These are phyloP conservation scores for Pseudopyrenochaeta lycopersici DNA, from an alignment of 2,329 filamentous ascomycete genomes.

Conservation along the genomic window DNA sequence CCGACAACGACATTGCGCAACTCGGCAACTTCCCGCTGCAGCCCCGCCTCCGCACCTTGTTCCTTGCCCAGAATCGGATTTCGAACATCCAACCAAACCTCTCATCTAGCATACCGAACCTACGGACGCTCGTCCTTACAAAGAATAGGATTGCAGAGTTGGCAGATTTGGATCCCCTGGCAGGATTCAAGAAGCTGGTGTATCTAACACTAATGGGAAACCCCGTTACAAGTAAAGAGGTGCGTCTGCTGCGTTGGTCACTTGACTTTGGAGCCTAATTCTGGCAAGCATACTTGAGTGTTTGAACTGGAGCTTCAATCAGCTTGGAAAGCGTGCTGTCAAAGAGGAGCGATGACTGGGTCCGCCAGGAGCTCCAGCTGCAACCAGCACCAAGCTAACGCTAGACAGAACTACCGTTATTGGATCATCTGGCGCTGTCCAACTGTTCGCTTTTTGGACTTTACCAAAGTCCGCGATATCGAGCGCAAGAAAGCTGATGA, in stretches of 20 bases:
- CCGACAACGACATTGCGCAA: conserved; percentile 93
- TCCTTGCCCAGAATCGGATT: conserved; percentile 90
- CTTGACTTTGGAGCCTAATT: conserved; percentile 19
- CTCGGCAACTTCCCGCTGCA: conserved; percentile 93
- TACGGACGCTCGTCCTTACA: conserved; percentile 82
- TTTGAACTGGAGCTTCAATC: not conserved
- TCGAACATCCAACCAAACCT: conserved; percentile 80
- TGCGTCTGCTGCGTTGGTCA: conserved; percentile 49
- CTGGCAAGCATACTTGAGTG: conserved; percentile 24
- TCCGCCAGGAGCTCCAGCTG: not conserved
- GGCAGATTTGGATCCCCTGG: conserved; percentile 85
- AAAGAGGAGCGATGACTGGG: not conserved
- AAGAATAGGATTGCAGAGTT: conserved; percentile 85
- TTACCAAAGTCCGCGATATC: conserved; percentile 85
- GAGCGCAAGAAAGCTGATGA: conserved; percentile 80
- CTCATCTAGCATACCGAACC: conserved; percentile 78
- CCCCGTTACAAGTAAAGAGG: conserved; percentile 91
- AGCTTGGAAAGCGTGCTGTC: not conserved
- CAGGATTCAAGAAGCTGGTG: conserved; percentile 72
- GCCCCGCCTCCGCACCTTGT: conserved; percentile 84
- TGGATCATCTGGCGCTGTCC: conserved; percentile 92
- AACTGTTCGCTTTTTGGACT: conserved; percentile 88
- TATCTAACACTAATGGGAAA: conserved; percentile 87
- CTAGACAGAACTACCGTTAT: conserved; percentile 80
- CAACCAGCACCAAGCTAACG: conserved; percentile 13